Percentiles rank a stretch among this genome's conserved stretches.
Evolutionary conservation across 257 asterid species (phyloP).

Genomic region (Catharanthus roseus): DNA sequence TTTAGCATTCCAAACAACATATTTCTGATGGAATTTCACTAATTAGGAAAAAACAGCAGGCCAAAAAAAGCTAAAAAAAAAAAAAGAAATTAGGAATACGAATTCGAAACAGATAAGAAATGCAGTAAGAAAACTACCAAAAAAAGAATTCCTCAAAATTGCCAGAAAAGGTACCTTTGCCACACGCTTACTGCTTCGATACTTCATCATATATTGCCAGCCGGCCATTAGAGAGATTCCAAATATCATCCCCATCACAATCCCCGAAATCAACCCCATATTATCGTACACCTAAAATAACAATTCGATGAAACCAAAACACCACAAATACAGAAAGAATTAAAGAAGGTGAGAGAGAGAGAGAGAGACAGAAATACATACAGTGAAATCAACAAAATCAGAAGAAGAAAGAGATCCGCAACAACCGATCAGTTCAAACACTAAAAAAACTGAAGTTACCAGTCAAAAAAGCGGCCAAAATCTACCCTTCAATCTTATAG

Average conservation of each 20-base stretch:
- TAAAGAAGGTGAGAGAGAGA: not conserved
- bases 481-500: not conserved
- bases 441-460: slow-evolving; percentile 5
- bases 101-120: slow-evolving; percentile 3
- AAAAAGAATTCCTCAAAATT: not conserved
- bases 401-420: slow-evolving; percentile 7
- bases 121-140: not conserved
- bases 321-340: not conserved
- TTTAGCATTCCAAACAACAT: not conserved
- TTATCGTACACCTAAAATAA: slow-evolving; percentile 5
- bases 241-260: slow-evolving; percentile 68
- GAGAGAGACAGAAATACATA: not conserved
- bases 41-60: not conserved
- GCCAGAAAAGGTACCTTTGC: slow-evolving; percentile 56
- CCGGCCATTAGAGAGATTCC: slow-evolving; percentile 92
- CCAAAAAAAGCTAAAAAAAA: not conserved
- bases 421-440: slow-evolving; percentile 6
- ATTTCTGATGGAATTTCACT: not conserved
- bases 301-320: not conserved
- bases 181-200: slow-evolving; percentile 66
- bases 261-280: slow-evolving; percentile 91
- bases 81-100: not conserved
- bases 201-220: slow-evolving; percentile 73
- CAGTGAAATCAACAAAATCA: slow-evolving; percentile 1
- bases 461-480: slow-evolving; percentile 3